phyloP scores from a whole-genome alignment of 306 rosid genomes.

The Vicia faba region DNA sequence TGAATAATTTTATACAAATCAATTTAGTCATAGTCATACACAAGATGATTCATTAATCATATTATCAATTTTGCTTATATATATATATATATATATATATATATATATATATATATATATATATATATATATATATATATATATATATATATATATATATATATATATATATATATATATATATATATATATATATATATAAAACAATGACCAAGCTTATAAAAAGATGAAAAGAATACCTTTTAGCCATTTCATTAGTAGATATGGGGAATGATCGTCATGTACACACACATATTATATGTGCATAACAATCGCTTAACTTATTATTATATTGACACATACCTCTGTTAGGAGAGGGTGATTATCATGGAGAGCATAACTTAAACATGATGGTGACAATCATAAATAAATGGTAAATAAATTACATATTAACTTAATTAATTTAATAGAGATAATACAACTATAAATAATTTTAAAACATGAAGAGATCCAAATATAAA shows the following conservation, averaged over 20 bases:
- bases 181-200: too few species aligned
- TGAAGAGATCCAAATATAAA: background rate
- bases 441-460: background rate
- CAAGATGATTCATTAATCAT: background rate
- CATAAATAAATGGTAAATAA: too few species aligned
- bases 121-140: too few species aligned
- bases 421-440: background rate
- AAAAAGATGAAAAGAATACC: slow-evolving; percentile 41
- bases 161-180: too few species aligned
- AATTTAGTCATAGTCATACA: background rate
- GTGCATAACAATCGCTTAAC: background rate
- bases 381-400: too few species aligned
- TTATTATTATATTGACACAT: background rate
- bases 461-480: background rate
- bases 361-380: slow-evolving; percentile 56
- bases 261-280: slow-evolving; percentile 54
- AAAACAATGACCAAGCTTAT: background rate
- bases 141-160: too few species aligned
- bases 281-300: slow-evolving; percentile 32
- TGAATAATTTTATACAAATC: background rate
- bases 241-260: slow-evolving; percentile 50
- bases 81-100: too few species aligned
- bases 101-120: too few species aligned
- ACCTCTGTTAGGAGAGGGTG: slow-evolving; percentile 52
- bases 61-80: background rate